Evolutionary conservation across 2,329 filamentous ascomycete genomes (phyloP), one percentile per base, ranked within the genome.

Genomic region (Raffaelea ambrosiae): DNA sequence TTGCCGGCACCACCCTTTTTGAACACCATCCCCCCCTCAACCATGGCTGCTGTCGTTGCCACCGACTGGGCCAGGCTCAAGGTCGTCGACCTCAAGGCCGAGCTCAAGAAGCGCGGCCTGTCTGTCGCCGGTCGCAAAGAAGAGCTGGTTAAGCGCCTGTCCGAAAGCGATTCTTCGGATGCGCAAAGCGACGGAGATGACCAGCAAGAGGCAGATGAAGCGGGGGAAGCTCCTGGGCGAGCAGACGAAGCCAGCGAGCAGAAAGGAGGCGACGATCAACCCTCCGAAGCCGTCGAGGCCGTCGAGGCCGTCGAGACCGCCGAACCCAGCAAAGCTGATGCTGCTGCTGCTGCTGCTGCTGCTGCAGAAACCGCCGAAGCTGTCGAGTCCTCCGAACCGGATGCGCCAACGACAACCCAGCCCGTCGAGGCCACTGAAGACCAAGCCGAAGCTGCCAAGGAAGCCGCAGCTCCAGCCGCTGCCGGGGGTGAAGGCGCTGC

Each of bases 71-170:
- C 63, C 52, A 74, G 69, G 64, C 74, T 83, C 59, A 90, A 86
- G 66, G 86, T 91, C 53, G 72, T 81, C 31, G 84, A 89, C 58
- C 74, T 91, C 50, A 85, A 83, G 64, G 78, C 79, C 20, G 84
- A 89, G 69, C 73, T 90, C 39, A 88, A 86, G 66, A 73, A 71
- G 50, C 78, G 85, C 53, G 81, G 81, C n/a, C 75, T 90, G 36
- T 69, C 80, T 5, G 76, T 81, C 52, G 77, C 77, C 21, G 86
- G 86, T 9, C 72, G 88, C 46, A 86, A 89, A 61, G 74, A 81
- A 21, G 85, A 84, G 51, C 76, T 89, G 42, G 73, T 90, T 48
- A 76, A 83, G 51, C 78, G 83, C 50, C 66, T 91, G 41, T 60
- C 70, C 4, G 56, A 54, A 8, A 44, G 53, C 13, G 51, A 52